A percentile compares a stretch with the other conserved stretches of the same genome.
These are phyloP conservation scores for Chytriomyces hyalinus DNA, from an alignment of 192 early-diverging fungal genomes.

Conservation along the genomic window DNA sequence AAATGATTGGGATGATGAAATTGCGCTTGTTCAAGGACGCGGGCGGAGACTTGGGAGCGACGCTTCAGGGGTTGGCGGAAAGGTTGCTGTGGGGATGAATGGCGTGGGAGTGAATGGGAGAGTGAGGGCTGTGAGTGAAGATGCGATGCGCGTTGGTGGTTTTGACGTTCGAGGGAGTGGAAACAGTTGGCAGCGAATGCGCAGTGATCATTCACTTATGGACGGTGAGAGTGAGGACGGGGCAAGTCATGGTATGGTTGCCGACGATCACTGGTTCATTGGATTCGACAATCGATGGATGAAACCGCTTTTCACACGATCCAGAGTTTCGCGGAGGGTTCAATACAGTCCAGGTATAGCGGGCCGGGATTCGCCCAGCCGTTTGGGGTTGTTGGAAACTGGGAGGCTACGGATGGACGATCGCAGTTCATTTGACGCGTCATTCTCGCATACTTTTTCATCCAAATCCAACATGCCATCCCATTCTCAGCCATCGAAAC, in stretches of 20 bases:
- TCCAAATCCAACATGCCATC: neutral
- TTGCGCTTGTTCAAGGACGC: slow-evolving; percentile 15
- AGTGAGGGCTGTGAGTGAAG: slow-evolving; percentile 13
- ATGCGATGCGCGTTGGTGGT: neutral
- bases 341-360: neutral
- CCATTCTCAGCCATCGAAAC: no score
- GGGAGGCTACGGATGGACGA: neutral
- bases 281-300: slow-evolving; percentile 80
- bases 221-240: neutral
- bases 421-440: neutral
- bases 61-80: neutral
- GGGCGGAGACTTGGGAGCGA: slow-evolving; percentile 18
- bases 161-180: neutral
- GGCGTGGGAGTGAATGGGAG: neutral
- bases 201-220: neutral
- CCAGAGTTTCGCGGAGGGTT: neutral
- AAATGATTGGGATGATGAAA: slow-evolving; percentile 27
- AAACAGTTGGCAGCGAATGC: no score
- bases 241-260: neutral
- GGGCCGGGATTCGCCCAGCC: neutral
- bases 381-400: neutral
- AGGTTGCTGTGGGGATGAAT: neutral
- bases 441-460: neutral
- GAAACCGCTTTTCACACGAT: slow-evolving; percentile 76
- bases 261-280: slow-evolving; percentile 79